phyloP scores from a whole-genome alignment of 1,284 basidiomycete species.

The Fomitopsis palustris region DNA sequence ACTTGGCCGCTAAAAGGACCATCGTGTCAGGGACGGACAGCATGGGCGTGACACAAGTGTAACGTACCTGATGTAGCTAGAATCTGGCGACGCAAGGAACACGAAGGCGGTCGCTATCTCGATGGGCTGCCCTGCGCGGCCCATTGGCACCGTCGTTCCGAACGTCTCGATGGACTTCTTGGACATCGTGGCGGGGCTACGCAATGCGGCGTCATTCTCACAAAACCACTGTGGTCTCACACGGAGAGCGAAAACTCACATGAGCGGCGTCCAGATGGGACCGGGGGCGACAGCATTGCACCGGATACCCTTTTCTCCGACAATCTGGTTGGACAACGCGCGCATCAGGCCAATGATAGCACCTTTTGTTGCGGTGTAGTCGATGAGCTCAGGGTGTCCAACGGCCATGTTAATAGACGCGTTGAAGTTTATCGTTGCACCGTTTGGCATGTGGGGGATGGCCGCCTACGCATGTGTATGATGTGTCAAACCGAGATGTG shows the following conservation, averaged over 20 bases:
- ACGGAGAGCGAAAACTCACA: constrained; percentile 23
- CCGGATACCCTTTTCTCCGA: constrained; percentile 46
- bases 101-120: constrained; percentile 54
- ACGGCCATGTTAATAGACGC: constrained; percentile 46
- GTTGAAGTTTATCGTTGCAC: constrained; percentile 48
- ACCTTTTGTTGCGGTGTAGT: constrained; percentile 57
- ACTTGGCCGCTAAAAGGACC: constrained; percentile 29
- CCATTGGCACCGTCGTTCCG: constrained; percentile 42
- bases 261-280: constrained; percentile 52
- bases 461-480: constrained; percentile 30
- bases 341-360: constrained; percentile 45
- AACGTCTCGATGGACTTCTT: constrained; percentile 43
- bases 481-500: constrained; percentile 28
- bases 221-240: background rate
- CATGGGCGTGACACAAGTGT: background rate
- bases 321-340: constrained; percentile 50
- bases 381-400: constrained; percentile 50
- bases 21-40: background rate
- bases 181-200: constrained; percentile 42
- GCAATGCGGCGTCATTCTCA: background rate
- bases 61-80: constrained; percentile 44
- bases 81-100: constrained; percentile 49
- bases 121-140: constrained; percentile 51
- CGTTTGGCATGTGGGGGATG: constrained; percentile 37
- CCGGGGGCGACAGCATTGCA: constrained; percentile 51